Percentiles rank a stretch among this genome's conserved stretches.
phyloP scores from a whole-genome alignment of 768 basidiomycete genomes.

The Royoungia palumana region DNA sequence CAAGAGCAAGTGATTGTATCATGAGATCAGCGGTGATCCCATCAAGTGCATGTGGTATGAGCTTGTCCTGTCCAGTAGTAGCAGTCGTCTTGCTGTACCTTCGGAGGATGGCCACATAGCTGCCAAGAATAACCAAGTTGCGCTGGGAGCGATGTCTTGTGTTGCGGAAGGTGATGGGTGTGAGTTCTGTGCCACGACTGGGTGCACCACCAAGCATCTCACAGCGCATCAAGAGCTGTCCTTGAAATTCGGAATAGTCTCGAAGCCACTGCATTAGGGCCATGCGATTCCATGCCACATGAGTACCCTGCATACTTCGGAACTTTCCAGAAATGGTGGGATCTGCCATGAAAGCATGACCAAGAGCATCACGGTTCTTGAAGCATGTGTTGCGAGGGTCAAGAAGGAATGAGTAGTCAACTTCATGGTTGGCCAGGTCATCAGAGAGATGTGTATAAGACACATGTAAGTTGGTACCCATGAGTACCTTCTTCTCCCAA shows the following conservation, averaged over 20 bases:
- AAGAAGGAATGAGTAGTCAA: not conserved
- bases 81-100: not conserved
- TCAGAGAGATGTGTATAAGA: not conserved
- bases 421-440: not conserved
- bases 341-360: not conserved
- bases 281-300: not conserved
- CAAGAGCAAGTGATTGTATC: constrained; percentile 26
- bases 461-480: not conserved
- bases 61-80: constrained; percentile 10
- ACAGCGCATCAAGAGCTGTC: not conserved
- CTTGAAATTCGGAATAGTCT: not conserved
- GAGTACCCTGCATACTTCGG: not conserved
- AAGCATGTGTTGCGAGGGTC: not conserved
- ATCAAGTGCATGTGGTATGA: constrained; percentile 29
- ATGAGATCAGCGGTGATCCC: constrained; percentile 22
- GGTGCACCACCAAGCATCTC: not conserved
- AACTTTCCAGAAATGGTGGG: not conserved
- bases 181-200: not conserved
- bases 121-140: not conserved
- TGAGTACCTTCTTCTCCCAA: not conserved
- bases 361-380: not conserved
- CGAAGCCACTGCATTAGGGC: not conserved
- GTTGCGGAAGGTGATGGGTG: not conserved
- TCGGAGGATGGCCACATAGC: not conserved
- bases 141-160: not conserved